These are phyloP conservation scores for Botryococcus braunii DNA, from an alignment of 163 green algal genomes.

Conservation along the genomic window DNA sequence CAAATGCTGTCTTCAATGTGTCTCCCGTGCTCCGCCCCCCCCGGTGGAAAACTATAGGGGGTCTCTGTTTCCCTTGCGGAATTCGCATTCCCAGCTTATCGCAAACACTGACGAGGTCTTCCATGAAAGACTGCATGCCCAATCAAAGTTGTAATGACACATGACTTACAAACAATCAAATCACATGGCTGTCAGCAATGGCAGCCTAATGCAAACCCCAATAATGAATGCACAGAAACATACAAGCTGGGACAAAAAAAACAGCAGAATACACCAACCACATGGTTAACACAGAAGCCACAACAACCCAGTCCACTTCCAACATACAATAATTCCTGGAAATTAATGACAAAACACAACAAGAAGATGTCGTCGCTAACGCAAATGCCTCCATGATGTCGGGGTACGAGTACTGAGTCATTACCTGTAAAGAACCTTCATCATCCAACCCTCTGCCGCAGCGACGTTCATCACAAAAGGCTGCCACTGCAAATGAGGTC, in stretches of 20 bases:
- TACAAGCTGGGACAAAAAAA: neutral
- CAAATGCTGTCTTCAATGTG: neutral
- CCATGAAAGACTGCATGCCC: constrained; percentile 3
- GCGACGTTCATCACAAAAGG: constrained; percentile 13
- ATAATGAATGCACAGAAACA: neutral
- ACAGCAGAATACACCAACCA: neutral
- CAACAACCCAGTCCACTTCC: neutral
- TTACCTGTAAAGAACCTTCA: constrained; percentile 6
- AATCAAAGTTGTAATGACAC: neutral
- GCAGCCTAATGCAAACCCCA: neutral
- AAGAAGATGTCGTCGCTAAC: neutral
- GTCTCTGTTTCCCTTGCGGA: neutral
- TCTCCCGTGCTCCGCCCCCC: constrained; percentile 1
- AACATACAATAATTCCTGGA: neutral
- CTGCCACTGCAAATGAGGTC: constrained; percentile 10
- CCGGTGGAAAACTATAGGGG: constrained; percentile 2
- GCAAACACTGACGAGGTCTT: neutral
- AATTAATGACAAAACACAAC: neutral
- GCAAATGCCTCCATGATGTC: no score
- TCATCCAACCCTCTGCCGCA: neutral
- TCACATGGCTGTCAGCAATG: neutral
- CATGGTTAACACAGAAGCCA: neutral
- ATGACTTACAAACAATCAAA: neutral
- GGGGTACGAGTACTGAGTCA: no score
- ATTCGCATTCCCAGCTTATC: neutral